Base-by-base conservation (phyloP, 495 filamentous ascomycete species). In the Hypoxylon intermedium region DNA sequence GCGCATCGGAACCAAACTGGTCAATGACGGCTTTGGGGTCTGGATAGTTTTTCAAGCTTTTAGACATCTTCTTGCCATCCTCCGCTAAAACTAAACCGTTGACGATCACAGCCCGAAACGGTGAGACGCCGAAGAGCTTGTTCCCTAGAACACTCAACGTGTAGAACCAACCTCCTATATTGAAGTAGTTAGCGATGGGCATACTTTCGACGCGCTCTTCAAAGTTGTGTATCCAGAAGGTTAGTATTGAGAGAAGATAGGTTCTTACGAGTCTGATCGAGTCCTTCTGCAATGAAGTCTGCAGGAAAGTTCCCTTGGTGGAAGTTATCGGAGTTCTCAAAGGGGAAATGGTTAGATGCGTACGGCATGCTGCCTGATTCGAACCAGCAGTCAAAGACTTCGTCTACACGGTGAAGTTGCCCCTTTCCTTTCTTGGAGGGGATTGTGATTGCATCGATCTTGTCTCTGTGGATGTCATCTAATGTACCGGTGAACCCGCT, bases 41-140 rank as follows among this genome's bases (percentile, higher is more conserved):
- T 6, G 95, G 95, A 71, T 97, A 98, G 74, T 98, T 98, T 79
- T 97, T 94, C 33, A 97, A 79, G 34, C 95, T 85, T 79, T 98
- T 98, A 1, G 93, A 97, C 94, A 98, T 98, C 79, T 98, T 98
- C 80, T 97, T 97, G 47, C 94, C 94, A 67, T 98, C 92, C 72
- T 96, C 92, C 5, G 88, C 94, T 24, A 98, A 81, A 1, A 98
- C 94, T 50, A 98, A 95, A 9, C 94, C 94, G 67, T 96, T 98
- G 38, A 98, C 95, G 9, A 98, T 90, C 67, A 92, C 96, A 72
- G 98, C 97, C 77, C 93, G 88, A 83, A 97, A 98, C 0, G 94
- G 95, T 0, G 93, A 85, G 13, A 85, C 83, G 15, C 90, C 91
- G 65, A 95, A 97, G 12, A 98, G 83, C 67, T 96, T 92, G 5